Base-by-base conservation (phyloP, 805 yeast species). In the Starmerella vaccinii region DNA sequence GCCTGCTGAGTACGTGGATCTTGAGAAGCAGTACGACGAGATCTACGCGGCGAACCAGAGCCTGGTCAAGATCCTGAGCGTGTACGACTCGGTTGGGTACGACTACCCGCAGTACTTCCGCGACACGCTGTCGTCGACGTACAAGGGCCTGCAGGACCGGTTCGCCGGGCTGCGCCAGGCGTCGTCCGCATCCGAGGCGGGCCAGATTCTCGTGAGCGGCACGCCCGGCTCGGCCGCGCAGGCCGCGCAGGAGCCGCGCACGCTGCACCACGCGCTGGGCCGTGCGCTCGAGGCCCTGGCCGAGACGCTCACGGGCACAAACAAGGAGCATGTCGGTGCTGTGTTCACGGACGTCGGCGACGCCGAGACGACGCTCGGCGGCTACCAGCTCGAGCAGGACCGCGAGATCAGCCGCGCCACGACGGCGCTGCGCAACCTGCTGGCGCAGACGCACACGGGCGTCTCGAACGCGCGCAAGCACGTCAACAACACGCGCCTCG, bases 301-400 rank as follows among this genome's bases (percentile, higher is more conserved):
- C 43, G 49, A 50, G 54, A 54, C 55, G 45, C 65, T 68, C 30
- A 72, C 72, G 44, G 61, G 72, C 24, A 72, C 70, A 49, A 72
- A 72, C 54, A 60, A 63, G 46, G 76, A 74, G 55, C 76, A 80
- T 7, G 69, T 84, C 57, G 73, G 82, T 21, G 73, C 77, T 56
- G 83, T 80, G 3, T 72, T 85, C 59, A 76, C 78, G 58, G 74
- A 78, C 63, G 79, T 81, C 59, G 82, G 88, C 50, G 76, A 77
- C 41, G 78, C 80, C 52, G 79, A 86, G 70, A 75, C 78, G 58
- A 80, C 82, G 63, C 75, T 86, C 43, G 95, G 92, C 50, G 85
- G 82, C 61, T 85, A 87, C 22, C 77, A 94, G 64, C 73, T 84
- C 54, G 84, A 81, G 49, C 95, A 86, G 71, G 95, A 86, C 65